Evolutionary conservation across 192 early-diverging fungal genomes (phyloP), one percentile per base, ranked within the genome.

Genomic region (Gaertneriomyces sp.): DNA sequence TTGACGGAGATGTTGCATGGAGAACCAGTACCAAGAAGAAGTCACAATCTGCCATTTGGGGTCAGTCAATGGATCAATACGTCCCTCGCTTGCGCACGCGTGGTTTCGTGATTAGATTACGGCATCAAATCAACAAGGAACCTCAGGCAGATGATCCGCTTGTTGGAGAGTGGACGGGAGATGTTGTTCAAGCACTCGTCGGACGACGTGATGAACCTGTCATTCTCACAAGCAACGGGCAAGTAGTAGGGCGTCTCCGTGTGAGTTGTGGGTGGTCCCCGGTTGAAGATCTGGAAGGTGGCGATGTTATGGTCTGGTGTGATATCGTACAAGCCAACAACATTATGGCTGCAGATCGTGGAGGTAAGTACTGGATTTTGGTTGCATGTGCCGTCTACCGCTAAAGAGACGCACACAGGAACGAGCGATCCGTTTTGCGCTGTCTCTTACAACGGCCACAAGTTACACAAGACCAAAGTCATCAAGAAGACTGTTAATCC

Each of bases 401-500:
- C 43, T 11, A 42, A 41, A 45, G 8, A 64, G 17, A 33, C 1
- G 20, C 54, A 5, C 7, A 16, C 65, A 60, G 79, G 81, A 38
- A 70, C 73, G 14, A 77, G 75, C 45, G 81, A 82, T 55, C 81
- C 81, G 1, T 82, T 77, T 64, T 72, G 69, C 68, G 55, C 70
- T 16, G 43, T 76, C 45, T 70, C 51, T 58, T 45, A 79, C 42
- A 79, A 83, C 65, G 77, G 71, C 51, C 49, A 52, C 25, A 58
- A 72, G 14, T 45, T 91, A 16, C 68, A 76, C 71, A 92, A 92
- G 67, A 90, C 90, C 8, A 78, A 84, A 50, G 74, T 82, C 6
- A 81, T 87, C 61, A 92, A 91, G 75, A 90, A 92, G 71, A 88
- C 82, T 8, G 54, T 89, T 17, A 71, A 85, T 7, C 91, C 91